Base-by-base conservation (phyloP, 1,284 basidiomycete genomes). In the Ustilago bromivora region DNA sequence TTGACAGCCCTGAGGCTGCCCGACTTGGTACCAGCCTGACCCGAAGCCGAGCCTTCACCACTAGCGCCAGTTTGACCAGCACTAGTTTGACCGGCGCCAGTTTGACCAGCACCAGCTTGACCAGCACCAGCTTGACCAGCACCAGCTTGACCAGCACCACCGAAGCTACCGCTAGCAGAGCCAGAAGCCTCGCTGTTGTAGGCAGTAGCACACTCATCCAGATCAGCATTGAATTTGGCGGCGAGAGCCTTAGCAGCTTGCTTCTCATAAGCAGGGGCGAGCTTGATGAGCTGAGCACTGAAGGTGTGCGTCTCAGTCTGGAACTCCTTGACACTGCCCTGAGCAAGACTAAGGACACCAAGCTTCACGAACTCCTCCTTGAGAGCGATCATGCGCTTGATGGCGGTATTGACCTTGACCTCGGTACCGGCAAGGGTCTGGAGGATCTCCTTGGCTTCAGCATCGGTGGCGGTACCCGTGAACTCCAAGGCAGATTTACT, bases 361-460 rank as follows among this genome's bases (percentile, higher is more conserved):
- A 70, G 61, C 57, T 64, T 57, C 47, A 61, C n/a, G 49, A 70
- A 64, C 28, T 64, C 23, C n/a, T 35, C 10, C 61, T 70, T 64
- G 57, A 64, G 58, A 12, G 13, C 15, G 47, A 53, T 49, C 53
- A 70, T 56, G 6, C 35, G n/a, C 35, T 46, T 17, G 12, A 57
- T 35, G 19, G 51, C 23, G 6, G 3, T 9, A 36, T 43, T 46
- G 13, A 64, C 67, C 36, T 53, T 64, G 46, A 31, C n/a, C 41
- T 70, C 67, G 12, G 67, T 70, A 23, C 56, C 43, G 40, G 32
- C 31, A 2, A 70, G 67, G 1, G 35, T 31, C 13, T 17, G 32
- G 40, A 70, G 40, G 15, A 70, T 52, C 34, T 52, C 28, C 19
- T 64, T 43, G 32, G 57, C 61, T 7, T 70, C 61, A 7, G 34